These are phyloP conservation scores for Neocatenulostroma microsporum DNA, from an alignment of 2,329 filamentous ascomycete genomes.

Conservation along the genomic window DNA sequence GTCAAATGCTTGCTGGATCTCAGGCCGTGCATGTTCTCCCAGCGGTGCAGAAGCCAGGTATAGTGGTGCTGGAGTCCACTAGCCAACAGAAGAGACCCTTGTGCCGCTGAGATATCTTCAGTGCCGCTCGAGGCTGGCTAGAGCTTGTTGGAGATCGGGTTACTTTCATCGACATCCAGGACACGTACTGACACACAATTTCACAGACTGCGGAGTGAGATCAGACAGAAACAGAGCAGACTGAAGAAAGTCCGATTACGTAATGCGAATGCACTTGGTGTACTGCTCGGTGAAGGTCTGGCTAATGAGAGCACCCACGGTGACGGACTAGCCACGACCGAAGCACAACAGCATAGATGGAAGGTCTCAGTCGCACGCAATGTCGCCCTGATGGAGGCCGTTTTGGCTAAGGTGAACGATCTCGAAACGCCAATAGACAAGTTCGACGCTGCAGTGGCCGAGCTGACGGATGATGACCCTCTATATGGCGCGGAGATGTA, in stretches of 20 bases:
- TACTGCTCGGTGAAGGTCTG: slow-evolving; percentile 79
- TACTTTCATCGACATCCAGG: too few relatives aligned
- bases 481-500: slow-evolving; percentile 37
- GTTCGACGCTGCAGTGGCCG: slow-evolving; percentile 50
- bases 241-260: slow-evolving; percentile 68
- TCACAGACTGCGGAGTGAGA: slow-evolving; percentile 68
- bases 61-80: too few relatives aligned
- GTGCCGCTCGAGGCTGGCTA: too few relatives aligned
- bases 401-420: slow-evolving; percentile 63
- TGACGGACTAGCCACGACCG: slow-evolving; percentile 25
- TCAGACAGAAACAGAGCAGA: slow-evolving; percentile 62
- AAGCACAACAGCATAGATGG: slow-evolving; percentile 52
- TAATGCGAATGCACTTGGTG: slow-evolving; percentile 76
- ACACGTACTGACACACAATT: too few relatives aligned
- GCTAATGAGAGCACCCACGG: slow-evolving; percentile 43
- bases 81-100: too few relatives aligned
- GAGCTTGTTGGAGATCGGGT: too few relatives aligned
- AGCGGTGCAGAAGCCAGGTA: too few relatives aligned
- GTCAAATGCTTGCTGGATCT: too few relatives aligned
- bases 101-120: too few relatives aligned
- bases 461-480: slow-evolving; percentile 48
- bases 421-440: slow-evolving; percentile 49
- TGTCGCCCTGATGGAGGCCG: slow-evolving; percentile 76
- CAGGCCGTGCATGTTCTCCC: too few relatives aligned
- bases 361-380: slow-evolving; percentile 72